Conservation (phyloP, 805 yeast genomes). For the Komagataella pastoris region DNA sequence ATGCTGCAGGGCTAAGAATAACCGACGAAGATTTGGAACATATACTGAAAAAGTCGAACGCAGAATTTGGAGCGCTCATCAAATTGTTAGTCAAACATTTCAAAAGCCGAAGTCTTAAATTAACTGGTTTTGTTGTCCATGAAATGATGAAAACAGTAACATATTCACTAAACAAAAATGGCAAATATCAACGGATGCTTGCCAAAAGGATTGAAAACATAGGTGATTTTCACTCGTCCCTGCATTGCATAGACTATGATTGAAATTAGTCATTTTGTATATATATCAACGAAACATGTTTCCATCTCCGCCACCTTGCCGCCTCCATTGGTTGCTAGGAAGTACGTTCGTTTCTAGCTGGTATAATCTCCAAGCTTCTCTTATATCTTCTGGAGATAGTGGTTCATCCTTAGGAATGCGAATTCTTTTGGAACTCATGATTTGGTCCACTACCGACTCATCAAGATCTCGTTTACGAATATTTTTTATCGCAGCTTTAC, state of each 20-base stretch:
- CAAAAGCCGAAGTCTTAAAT: slow-evolving; percentile 25
- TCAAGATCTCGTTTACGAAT: slow-evolving; percentile 24
- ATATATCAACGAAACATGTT: slow-evolving; percentile 41
- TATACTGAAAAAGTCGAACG: slow-evolving; percentile 23
- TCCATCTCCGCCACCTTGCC: slow-evolving; percentile 64
- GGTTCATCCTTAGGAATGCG: slow-evolving; percentile 31
- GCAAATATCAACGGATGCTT: background rate
- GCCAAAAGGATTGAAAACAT: background rate
- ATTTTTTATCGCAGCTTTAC: slow-evolving; percentile 4
- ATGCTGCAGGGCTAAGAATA: slow-evolving; percentile 33
- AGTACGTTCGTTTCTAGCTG: slow-evolving; percentile 52
- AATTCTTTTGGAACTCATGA: background rate
- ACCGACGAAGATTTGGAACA: slow-evolving; percentile 22
- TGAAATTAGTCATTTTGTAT: background rate
- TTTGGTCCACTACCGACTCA: slow-evolving; percentile 16
- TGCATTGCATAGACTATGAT: background rate
- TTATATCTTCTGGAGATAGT: slow-evolving; percentile 66
- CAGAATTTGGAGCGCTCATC: slow-evolving; percentile 21
- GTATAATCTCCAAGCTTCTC: slow-evolving; percentile 81
- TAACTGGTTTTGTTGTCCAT: slow-evolving; percentile 19
- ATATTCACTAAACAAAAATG: background rate
- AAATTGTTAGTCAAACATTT: slow-evolving; percentile 30
- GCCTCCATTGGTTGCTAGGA: slow-evolving; percentile 51
- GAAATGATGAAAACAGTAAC: slow-evolving; percentile 17
- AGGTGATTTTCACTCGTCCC: background rate